Evolutionary conservation across 257 asterid genomes (phyloP).

Genomic region (Ehretia macrophylla): DNA sequence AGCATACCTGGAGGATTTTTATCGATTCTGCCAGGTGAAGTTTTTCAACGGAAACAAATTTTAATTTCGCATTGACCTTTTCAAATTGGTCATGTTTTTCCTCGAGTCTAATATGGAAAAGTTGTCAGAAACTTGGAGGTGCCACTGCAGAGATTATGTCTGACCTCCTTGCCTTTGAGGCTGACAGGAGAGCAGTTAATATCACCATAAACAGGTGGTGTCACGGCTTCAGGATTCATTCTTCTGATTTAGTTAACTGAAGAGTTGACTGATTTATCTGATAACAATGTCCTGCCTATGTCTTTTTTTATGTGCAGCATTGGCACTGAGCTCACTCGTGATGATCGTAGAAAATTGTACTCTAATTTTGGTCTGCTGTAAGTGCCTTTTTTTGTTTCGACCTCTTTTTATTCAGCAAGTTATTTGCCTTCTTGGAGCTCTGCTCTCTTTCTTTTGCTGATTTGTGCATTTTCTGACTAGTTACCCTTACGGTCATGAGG

Average conservation of each 20-base stretch:
- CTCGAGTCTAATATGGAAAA: constrained; percentile 15
- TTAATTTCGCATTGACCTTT: not conserved
- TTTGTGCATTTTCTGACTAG: constrained; percentile 28
- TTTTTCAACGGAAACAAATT: not conserved
- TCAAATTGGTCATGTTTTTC: constrained; percentile 2
- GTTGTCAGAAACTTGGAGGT: constrained; percentile 74
- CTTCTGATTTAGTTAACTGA: not conserved
- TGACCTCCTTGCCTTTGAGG: constrained; percentile 85
- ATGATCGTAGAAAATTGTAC: constrained; percentile 80
- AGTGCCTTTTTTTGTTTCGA: constrained; percentile 23
- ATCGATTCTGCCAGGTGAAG: constrained; percentile 74
- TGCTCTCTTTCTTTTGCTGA: constrained; percentile 18
- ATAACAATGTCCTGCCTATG: too few species aligned
- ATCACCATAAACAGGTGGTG: constrained; percentile 78
- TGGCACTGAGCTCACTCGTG: constrained; percentile 95
- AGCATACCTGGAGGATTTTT: constrained; percentile 92
- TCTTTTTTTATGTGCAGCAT: constrained; percentile 52
- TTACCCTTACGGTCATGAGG: constrained; percentile 92
- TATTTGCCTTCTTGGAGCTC: not conserved
- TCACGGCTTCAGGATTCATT: not conserved
- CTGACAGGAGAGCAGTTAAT: constrained; percentile 95
- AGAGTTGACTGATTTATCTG: not conserved
- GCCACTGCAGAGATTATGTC: constrained; percentile 96
- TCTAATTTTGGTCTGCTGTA: constrained; percentile 93
- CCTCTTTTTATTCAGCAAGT: not conserved